Percentiles rank a stretch among this genome's conserved stretches.
These are phyloP conservation scores for Aspergillus piperis DNA, from an alignment of 2,329 filamentous ascomycete genomes.

Conservation along the genomic window DNA sequence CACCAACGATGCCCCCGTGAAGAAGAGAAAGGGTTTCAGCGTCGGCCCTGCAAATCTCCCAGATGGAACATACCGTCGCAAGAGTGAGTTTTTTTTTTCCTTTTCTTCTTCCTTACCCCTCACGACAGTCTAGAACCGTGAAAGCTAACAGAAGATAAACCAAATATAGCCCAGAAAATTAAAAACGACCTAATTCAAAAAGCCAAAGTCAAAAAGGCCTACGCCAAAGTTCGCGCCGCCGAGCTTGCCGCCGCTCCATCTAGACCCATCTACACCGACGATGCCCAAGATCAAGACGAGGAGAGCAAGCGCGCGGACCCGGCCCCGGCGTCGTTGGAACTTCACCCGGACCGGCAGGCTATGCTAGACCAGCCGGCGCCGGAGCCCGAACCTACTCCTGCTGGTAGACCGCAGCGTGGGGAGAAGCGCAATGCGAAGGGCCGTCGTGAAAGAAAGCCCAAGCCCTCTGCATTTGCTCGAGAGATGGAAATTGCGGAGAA, in stretches of 20 bases:
- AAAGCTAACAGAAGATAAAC: not conserved
- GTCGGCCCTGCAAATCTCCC: constrained; percentile 89
- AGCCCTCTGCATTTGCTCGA: constrained; percentile 61
- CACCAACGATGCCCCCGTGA: constrained; percentile 35
- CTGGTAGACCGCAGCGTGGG: constrained; percentile 20
- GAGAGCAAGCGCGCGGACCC: not conserved
- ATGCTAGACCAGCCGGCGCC: constrained; percentile 54
- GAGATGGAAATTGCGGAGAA: constrained; percentile 68
- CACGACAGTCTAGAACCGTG: too few species aligned
- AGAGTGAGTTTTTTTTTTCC: constrained; percentile 52
- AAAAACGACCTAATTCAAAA: constrained; percentile 88
- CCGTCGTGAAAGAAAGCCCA: constrained; percentile 42
- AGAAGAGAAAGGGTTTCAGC: constrained; percentile 72
- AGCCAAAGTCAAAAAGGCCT: constrained; percentile 89
- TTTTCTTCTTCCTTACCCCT: too few species aligned
- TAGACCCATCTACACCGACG: constrained; percentile 38
- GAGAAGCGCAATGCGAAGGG: constrained; percentile 29
- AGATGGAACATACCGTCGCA: constrained; percentile 83
- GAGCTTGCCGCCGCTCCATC: constrained; percentile 44
- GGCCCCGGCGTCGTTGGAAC: constrained; percentile 49
- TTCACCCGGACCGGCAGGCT: constrained; percentile 63
- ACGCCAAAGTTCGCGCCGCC: constrained; percentile 78
- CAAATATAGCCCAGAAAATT: constrained; percentile 72
- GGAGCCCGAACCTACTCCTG: constrained; percentile 22
- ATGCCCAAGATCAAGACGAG: constrained; percentile 14